Conservation (phyloP, 306 rosid species). For the apple (Malus domestica) region DNA sequence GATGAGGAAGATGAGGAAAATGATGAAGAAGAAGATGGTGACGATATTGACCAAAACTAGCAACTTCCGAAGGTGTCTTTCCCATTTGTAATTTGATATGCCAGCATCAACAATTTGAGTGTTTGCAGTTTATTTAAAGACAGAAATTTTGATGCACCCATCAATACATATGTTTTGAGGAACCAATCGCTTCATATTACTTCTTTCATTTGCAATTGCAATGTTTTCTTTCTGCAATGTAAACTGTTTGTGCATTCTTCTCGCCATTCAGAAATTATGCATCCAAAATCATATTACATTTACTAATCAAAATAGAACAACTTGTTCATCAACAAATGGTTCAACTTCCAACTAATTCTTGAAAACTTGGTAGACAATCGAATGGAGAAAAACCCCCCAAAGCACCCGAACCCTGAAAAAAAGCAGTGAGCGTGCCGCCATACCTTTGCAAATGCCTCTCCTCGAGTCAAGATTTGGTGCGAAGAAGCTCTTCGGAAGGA, state of each 20-base stretch:
- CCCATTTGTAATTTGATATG: neutral
- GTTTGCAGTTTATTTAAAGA: neutral
- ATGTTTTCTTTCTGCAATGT: neutral
- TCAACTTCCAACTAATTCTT: neutral
- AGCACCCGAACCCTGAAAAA: neutral
- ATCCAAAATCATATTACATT: neutral
- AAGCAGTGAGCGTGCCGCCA: neutral
- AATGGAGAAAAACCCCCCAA: neutral
- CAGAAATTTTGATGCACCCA: neutral
- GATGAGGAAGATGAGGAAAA: slow-evolving; percentile 24
- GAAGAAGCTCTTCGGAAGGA: slow-evolving; percentile 64
- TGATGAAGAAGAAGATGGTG: slow-evolving; percentile 8
- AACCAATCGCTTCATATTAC: neutral
- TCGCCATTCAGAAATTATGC: neutral
- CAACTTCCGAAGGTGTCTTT: neutral
- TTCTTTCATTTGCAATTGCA: neutral
- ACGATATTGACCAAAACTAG: slow-evolving; percentile 19
- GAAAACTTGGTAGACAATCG: neutral
- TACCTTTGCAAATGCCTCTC: neutral
- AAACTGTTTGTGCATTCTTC: neutral
- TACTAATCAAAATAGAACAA: neutral
- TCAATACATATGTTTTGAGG: neutral
- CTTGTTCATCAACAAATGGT: neutral
- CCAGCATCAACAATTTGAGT: neutral
- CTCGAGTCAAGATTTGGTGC: slow-evolving; percentile 11